Conservation (phyloP, 495 filamentous ascomycete genomes). For the Trypethelium eluteriae region DNA sequence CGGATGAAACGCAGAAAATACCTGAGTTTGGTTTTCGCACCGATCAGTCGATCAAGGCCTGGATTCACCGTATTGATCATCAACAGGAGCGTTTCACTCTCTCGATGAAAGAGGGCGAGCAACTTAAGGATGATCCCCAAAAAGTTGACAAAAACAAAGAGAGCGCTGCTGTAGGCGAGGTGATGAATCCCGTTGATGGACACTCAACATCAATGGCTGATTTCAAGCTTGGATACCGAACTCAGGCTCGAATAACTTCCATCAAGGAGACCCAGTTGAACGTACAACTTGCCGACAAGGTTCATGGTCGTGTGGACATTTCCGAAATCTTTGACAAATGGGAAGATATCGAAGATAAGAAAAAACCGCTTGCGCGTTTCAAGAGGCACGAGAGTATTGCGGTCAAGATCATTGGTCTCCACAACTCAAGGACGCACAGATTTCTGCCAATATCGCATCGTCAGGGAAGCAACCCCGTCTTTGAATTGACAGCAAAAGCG, state of each 20-base stretch:
- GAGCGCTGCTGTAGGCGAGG: constrained; percentile 35
- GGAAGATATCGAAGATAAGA: constrained; percentile 76
- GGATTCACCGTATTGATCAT: constrained; percentile 60
- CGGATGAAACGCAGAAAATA: constrained; percentile 55
- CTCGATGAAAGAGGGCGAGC: constrained; percentile 46
- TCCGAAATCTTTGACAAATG: constrained; percentile 82
- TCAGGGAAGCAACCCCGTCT: constrained; percentile 64
- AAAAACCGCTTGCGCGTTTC: constrained; percentile 66
- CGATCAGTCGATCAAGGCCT: constrained; percentile 61
- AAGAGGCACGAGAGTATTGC: constrained; percentile 58
- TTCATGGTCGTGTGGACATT: constrained; percentile 84
- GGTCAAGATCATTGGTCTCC: constrained; percentile 75
- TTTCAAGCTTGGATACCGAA: constrained; percentile 63
- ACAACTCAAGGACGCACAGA: constrained; percentile 81
- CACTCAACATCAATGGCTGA: constrained; percentile 57
- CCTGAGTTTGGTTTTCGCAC: constrained; percentile 68
- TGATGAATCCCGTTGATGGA: constrained; percentile 64
- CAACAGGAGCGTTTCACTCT: constrained; percentile 51
- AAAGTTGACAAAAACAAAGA: neutral
- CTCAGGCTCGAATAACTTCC: constrained; percentile 69
- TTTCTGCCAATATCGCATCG: constrained; percentile 89
- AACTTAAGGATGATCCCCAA: constrained; percentile 2
- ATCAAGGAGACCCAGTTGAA: constrained; percentile 87
- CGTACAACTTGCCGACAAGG: constrained; percentile 77
- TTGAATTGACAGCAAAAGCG: constrained; percentile 81